These are phyloP conservation scores for Xylaria curta DNA, from an alignment of 495 filamentous ascomycete species.

Conservation along the genomic window DNA sequence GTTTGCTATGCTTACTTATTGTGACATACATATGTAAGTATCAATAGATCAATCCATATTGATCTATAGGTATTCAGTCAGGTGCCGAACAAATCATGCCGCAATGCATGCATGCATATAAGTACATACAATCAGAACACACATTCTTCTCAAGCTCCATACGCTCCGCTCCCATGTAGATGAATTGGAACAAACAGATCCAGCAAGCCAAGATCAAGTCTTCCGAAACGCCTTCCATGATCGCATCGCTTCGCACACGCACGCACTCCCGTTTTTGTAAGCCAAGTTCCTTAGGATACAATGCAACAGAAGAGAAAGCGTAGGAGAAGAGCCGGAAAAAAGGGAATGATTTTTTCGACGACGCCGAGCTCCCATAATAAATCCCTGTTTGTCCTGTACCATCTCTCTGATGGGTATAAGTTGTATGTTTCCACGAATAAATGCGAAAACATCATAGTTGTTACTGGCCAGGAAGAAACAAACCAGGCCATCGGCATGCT, in stretches of 20 bases:
- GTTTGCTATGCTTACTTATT: not conserved
- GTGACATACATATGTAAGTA: not conserved
- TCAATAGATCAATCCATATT: not conserved
- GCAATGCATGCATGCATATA: slow-evolving; percentile 11
- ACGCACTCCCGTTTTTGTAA: slow-evolving; percentile 9
- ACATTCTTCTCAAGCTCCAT: not conserved
- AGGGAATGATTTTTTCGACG: not conserved
- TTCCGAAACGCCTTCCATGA: slow-evolving; percentile 2
- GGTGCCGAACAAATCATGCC: not conserved
- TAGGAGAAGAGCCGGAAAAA: too few species aligned
- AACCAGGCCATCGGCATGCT: too few species aligned
- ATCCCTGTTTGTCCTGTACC: not conserved
- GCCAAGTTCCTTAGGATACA: not conserved
- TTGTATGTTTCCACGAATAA: not conserved
- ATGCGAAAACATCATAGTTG: not conserved
- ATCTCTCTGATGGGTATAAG: slow-evolving; percentile 9
- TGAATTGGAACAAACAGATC: not conserved
- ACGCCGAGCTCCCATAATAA: not conserved
- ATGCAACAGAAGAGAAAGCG: not conserved
- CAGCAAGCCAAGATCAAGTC: slow-evolving; percentile 9
- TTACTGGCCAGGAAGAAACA: not conserved
- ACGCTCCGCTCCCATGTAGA: not conserved
- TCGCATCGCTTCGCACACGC: not conserved
- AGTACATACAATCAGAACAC: slow-evolving; percentile 7
- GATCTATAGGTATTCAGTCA: not conserved